Evolutionary conservation across 2,329 filamentous ascomycete species (phyloP), one percentile per base, ranked within the genome.

Genomic region (Penicillium sp.): DNA sequence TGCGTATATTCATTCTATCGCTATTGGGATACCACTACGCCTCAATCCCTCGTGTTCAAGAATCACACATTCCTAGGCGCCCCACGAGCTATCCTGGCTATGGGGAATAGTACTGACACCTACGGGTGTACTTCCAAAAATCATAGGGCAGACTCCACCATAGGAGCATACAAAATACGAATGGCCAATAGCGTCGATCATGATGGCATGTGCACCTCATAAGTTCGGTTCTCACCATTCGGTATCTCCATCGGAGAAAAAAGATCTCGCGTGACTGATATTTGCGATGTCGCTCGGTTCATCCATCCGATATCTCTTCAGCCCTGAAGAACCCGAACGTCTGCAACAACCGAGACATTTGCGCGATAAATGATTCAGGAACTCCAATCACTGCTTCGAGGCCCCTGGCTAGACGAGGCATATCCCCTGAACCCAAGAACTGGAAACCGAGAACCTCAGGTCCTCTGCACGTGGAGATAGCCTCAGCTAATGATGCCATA

Each of bases 171-270:
- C 47, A 51, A 52, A 22, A 51, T 50, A 22, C 5, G 19, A 22
- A 22, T 22, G 19, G 19, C 48, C 46, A 44, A 49, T 41, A 40
- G 37, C 52, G 39, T 45, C 27, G 57, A 60, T 60, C 57, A 54
- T 29, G 53, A 53, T 41, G 43, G 41, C 47, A 52, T 45, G 28
- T 37, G 25, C 34, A 43, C 5, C 42, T 52, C 41, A 34, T 30
- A 45, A 35, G 50, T 35, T 22, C 31, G 38, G 39, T 28, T 45
- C 19, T 49, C 22, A 39, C 30, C 19, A 33, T 36, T 11, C 13
- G n/a, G 18, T 29, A 22, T 31, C 12, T 18, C 4, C n/a, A 37
- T 41, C 33, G 9, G 29, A 25, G 25, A 41, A 34, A 50, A n/a
- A 2, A 6, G n/a, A 29, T 14, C 33, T 35, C 36, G 18, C 27